Base-by-base conservation (phyloP, 805 yeast species). In the Barnettozyma pratensis region DNA sequence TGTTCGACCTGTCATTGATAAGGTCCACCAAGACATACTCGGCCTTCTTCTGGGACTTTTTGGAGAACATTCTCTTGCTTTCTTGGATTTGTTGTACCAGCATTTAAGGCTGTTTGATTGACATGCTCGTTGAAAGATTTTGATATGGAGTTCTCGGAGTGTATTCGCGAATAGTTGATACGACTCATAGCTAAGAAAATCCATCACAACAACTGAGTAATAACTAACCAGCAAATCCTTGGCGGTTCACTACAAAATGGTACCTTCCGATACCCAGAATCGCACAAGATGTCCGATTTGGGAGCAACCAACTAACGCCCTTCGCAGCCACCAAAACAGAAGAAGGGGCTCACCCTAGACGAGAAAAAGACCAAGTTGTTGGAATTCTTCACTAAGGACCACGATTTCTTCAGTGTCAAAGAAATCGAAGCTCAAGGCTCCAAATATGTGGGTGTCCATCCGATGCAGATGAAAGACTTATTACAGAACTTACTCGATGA, bases 11-110 rank as follows among this genome's bases (percentile, higher is more conserved):
- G 39, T 70, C 61, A 59, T 84, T 85, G 54, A 86, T 73, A 49
- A 86, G 64, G 37, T 77, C 81, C 46, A 81, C 75, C 55, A 87
- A 70, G 55, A 75, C 77, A 41, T 68, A 68, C 58, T 79, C 84
- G 9, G 67, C 54, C 25, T 72, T 64, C 50, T 73, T 68, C 52
- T 75, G 77, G 41, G 66, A 66, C 44, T 69, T 69, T 48, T 36
- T 47, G 5, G 46, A 40, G 38, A 69, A 67, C 67, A 67, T 66
- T 34, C n/a, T 37, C 26, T 8, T 12, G 19, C 11, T 4, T 26
- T 31, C 34, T 11, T 31, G 34, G 34, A 8, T 11, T 11, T 31
- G 34, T 31, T 8, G 19, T 19, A 19, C 19, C 19, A 19, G 19
- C 19, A 19, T 19, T 19, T 19, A 19, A 19, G 19, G 3, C 19